Conservation (phyloP, 257 asterid species). For the Nicotiana otophora region DNA sequence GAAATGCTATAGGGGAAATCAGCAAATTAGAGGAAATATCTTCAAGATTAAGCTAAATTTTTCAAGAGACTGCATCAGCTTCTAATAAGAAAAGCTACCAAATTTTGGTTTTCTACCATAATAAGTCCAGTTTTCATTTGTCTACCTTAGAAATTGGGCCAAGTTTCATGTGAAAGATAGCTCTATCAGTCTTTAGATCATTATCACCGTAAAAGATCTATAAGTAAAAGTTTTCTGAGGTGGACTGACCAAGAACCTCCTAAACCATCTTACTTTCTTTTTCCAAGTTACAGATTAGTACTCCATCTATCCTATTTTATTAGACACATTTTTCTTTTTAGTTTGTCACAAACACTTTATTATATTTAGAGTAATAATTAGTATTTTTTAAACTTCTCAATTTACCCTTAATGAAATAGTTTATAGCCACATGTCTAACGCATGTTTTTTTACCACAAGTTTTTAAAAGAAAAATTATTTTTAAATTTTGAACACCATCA, state of each 20-base stretch:
- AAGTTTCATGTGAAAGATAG: background rate
- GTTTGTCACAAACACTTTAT: no score
- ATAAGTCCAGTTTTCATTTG: no score
- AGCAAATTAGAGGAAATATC: background rate
- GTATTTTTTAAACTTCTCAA: no score
- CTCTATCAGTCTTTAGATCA: background rate
- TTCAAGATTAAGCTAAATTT: background rate
- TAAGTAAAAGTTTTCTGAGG: background rate
- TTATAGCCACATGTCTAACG: no score
- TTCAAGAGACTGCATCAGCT: background rate
- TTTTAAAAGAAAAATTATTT: no score
- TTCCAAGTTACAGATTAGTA: background rate
- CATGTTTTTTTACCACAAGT: no score
- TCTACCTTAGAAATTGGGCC: background rate
- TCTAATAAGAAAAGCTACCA: no score
- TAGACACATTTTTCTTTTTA: no score
- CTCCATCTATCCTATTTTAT: no score
- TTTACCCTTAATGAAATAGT: no score
- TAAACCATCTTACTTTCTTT: background rate
- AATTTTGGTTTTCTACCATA: background rate
- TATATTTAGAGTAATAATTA: no score
- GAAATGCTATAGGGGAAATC: constrained; percentile 2
- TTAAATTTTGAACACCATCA: no score
- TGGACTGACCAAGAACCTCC: background rate
- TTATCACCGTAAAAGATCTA: background rate